Evolutionary conservation across 1,139 yeast genomes (phyloP), one percentile per base, ranked within the genome.

Genomic region (Hemisphaericaspora xylofermentans): DNA sequence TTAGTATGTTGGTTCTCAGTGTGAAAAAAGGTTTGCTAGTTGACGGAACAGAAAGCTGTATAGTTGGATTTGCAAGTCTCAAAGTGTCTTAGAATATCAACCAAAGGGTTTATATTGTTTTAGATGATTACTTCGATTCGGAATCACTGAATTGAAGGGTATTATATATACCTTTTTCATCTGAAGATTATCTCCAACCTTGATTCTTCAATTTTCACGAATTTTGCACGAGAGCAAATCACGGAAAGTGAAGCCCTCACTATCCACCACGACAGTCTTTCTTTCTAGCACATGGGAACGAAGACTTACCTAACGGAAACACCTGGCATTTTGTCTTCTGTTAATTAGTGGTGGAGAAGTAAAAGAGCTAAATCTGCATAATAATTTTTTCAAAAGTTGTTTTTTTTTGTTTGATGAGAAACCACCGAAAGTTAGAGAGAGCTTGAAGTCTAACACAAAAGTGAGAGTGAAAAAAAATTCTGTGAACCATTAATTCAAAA

Each of bases 221-320:
- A 26, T 26, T 26, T 17, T 29, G 33, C 33, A 29, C 10, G 33
- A 29, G 33, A 29, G 33, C 33, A 29, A 29, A 17, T 29, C 33
- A 29, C 13, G 12, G 2, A 16, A 16, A 29, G 26, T 24, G 33
- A 29, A n/a, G 33, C 45, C 44, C 57, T 55, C 55, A 52, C 63
- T 55, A 59, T 59, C 63, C 63, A 60, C 63, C 63, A 58, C 63
- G 63, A 58, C 62, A 57, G 63, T 53, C 36, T 39, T 40, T 36
- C 18, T 30, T 19, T 14, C 22, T 29, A 16, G 22, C 33, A 6
- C 12, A 4, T 16, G 33, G 33, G 14, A n/a, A 36, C 35, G 30
- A 30, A 31, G 29, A 85, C 95, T 68, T 84, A 87, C 95, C 94
- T 88, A 73, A 89, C 97, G 80, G 96, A 85, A 80, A 85, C 93